phyloP scores from a whole-genome alignment of 805 yeast genomes.

The Ogataea pini region DNA sequence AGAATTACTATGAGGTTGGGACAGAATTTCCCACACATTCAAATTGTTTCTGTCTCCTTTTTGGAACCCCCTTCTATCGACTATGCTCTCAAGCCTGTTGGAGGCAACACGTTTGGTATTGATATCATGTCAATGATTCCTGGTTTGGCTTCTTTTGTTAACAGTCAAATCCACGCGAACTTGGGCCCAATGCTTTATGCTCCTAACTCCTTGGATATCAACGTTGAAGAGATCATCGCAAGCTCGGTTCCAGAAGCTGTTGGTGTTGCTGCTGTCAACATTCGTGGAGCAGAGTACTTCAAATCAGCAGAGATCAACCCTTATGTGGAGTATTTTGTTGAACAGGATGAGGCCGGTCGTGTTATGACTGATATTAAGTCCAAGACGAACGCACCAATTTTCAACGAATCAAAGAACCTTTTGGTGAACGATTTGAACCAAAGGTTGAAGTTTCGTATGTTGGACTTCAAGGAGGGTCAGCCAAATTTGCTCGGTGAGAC shows the following conservation, averaged over 20 bases:
- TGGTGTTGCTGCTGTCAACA: conserved; percentile 67
- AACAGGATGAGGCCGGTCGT: conserved; percentile 32
- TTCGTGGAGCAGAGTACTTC: conserved; percentile 53
- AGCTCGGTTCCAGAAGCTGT: conserved; percentile 64
- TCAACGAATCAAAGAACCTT: conserved; percentile 65
- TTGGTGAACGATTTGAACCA: conserved; percentile 59
- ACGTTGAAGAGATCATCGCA: conserved; percentile 71
- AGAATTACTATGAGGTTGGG: conserved; percentile 62
- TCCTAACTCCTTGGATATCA: conserved; percentile 75
- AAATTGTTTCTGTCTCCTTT: conserved; percentile 66
- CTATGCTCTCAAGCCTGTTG: conserved; percentile 80
- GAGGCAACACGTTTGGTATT: conserved; percentile 85
- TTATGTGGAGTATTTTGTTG: conserved; percentile 37
- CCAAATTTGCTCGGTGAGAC: conserved; percentile 53
- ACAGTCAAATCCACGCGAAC: conserved; percentile 64
- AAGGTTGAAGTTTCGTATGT: conserved; percentile 54
- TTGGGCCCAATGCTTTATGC: conserved; percentile 80
- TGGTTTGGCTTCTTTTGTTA: conserved; percentile 73
- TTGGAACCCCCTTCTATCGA: conserved; percentile 79
- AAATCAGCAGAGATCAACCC: conserved; percentile 54
- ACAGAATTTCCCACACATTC: conserved; percentile 75
- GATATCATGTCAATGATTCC: conserved; percentile 85
- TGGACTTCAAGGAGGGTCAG: conserved; percentile 57
- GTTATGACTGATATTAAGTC: conserved; percentile 58
- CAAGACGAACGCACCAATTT: conserved; percentile 56